Conservation (phyloP, 164 flowering plant species). For the Buxus sempervirens region DNA sequence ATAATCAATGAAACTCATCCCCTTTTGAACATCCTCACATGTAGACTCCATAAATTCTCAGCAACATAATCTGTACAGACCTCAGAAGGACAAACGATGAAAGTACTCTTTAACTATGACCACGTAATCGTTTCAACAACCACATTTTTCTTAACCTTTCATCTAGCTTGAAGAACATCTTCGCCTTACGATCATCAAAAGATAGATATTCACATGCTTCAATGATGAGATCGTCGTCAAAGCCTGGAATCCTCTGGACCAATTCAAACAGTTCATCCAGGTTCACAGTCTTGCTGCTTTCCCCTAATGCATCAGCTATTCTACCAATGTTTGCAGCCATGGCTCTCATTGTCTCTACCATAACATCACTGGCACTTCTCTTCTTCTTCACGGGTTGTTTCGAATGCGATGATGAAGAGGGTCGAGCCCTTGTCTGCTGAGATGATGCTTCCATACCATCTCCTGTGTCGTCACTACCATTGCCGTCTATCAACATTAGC, state of each 20-base stretch:
- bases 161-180: slow-evolving; percentile 20
- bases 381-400: slow-evolving; percentile 9
- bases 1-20: too few relatives aligned
- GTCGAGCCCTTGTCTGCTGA: slow-evolving; percentile 19
- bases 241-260: slow-evolving; percentile 18
- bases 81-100: not conserved
- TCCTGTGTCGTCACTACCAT: slow-evolving; percentile 4
- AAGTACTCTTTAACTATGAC: slow-evolving; percentile 7
- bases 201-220: slow-evolving; percentile 27
- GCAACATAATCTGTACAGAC: too few relatives aligned
- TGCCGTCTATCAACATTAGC: slow-evolving; percentile 5
- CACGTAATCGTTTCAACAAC: slow-evolving; percentile 22
- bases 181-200: slow-evolving; percentile 21
- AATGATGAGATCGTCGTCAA: slow-evolving; percentile 25
- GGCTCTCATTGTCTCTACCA: slow-evolving; percentile 20
- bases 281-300: slow-evolving; percentile 7
- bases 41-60: too few relatives aligned
- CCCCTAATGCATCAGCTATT: slow-evolving; percentile 21
- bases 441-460: slow-evolving; percentile 14
- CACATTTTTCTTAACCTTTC: slow-evolving; percentile 20
- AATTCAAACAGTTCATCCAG: slow-evolving; percentile 21
- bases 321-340: slow-evolving; percentile 16
- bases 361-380: slow-evolving; percentile 5
- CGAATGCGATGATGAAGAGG: slow-evolving; percentile 16
- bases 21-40: too few relatives aligned